These are phyloP conservation scores for Suhomyces chickasaworum DNA, from an alignment of 1,139 yeast species.

Conservation along the genomic window DNA sequence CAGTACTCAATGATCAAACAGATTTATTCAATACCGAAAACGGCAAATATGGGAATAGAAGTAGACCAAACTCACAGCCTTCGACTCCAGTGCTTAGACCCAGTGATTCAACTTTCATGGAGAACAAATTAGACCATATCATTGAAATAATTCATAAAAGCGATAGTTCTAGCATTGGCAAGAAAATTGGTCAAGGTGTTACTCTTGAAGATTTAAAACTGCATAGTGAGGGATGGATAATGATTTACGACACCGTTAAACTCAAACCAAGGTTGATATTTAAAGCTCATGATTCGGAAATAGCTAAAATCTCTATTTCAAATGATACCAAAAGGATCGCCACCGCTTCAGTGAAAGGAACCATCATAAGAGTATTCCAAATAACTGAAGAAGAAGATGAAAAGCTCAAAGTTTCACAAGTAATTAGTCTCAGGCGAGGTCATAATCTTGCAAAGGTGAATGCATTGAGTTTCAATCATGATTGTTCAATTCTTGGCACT, in stretches of 20 bases:
- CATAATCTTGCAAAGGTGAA: conserved; percentile 61
- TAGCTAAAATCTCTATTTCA: conserved; percentile 52
- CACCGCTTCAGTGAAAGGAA: conserved; percentile 72
- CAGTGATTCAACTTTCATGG: conserved; percentile 21
- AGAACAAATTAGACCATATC: conserved; percentile 15
- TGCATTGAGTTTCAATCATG: conserved; percentile 55
- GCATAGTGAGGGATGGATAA: conserved; percentile 43
- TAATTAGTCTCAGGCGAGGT: conserved; percentile 68
- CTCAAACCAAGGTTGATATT: conserved; percentile 57
- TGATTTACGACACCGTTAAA: conserved; percentile 62
- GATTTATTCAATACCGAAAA: conserved; percentile 30
- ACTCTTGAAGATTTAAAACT: conserved; percentile 29
- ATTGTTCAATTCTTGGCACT: conserved; percentile 57
- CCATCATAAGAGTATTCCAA: conserved; percentile 59
- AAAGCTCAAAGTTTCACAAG: conserved; percentile 26
- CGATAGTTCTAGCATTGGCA: conserved; percentile 9
- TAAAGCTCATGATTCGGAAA: conserved; percentile 57
- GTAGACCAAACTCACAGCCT: conserved; percentile 13
- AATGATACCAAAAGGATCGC: conserved; percentile 58
- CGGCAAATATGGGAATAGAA: conserved; percentile 5
- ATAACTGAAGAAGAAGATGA: conserved; percentile 17
- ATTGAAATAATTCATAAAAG: conserved; percentile 28
- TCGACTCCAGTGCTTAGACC: conserved; percentile 21
- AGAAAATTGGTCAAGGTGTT: conserved; percentile 15
- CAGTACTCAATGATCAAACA: conserved; percentile 29